Conservation (phyloP, 2,329 filamentous ascomycete species). For the Diaporthe vaccinii region DNA sequence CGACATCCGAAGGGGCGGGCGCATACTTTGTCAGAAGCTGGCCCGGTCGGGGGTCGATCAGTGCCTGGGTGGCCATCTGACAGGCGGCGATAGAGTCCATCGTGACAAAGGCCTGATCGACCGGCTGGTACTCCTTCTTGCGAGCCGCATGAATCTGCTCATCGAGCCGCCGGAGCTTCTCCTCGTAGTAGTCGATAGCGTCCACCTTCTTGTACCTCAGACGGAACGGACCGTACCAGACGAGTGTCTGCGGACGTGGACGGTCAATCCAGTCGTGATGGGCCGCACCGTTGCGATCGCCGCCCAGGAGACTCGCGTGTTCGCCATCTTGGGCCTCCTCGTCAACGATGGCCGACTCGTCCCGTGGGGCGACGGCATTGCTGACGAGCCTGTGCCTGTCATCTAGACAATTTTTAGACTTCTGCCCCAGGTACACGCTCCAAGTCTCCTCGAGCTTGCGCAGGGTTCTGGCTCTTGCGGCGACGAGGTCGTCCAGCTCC, state of each 20-base stretch:
- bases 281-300: conserved; percentile 44
- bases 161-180: conserved; percentile 84
- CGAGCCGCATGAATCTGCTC: conserved; percentile 79
- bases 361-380: conserved; percentile 42
- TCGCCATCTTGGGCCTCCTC: conserved; percentile 55
- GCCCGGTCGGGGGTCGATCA: conserved; percentile 90
- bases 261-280: conserved; percentile 59
- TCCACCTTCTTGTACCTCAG: conserved; percentile 82
- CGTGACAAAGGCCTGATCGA: conserved; percentile 92
- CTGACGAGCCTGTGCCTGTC: conserved; percentile 12
- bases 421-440: conserved; percentile 79
- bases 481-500: conserved; percentile 81
- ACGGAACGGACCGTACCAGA: conserved; percentile 84
- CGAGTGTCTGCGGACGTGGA: conserved; percentile 74
- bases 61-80: conserved; percentile 96
- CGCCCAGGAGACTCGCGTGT: conserved; percentile 46
- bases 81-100: conserved; percentile 95
- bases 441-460: conserved; percentile 86
- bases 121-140: conserved; percentile 81
- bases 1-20: conserved; percentile 90
- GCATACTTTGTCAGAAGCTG: conserved; percentile 87
- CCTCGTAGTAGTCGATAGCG: conserved; percentile 94
- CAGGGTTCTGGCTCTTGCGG: conserved; percentile 74
- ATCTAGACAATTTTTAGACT: conserved; percentile 53
- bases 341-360: conserved; percentile 51